These are phyloP conservation scores for Euphrasia arctica DNA, from an alignment of 305 asterid species.

Conservation along the genomic window DNA sequence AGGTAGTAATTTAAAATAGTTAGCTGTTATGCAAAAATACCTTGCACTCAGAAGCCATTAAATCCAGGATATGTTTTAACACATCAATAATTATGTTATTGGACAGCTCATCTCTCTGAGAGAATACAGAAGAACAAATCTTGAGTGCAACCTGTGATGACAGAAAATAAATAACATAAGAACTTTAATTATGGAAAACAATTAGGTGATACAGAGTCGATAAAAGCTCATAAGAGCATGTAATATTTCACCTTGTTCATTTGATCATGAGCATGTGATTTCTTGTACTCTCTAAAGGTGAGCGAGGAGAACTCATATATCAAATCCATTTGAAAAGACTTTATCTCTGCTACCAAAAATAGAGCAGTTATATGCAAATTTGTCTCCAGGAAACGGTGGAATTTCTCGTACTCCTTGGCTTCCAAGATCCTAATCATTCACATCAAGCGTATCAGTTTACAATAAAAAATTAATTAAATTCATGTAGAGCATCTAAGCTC, in stretches of 20 bases:
- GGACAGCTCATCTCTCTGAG: conserved; percentile 46
- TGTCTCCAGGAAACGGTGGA: conserved; percentile 55
- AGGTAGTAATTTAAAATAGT: conserved; percentile 17
- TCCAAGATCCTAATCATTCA: conserved; percentile 57
- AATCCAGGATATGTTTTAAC: conserved; percentile 45
- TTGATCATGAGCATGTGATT: conserved; percentile 63
- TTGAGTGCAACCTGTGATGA: conserved; percentile 61
- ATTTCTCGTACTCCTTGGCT: conserved; percentile 46
- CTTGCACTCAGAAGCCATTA: conserved; percentile 68
- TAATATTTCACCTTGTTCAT: conserved; percentile 60
- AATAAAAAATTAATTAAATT: conserved; percentile 17
- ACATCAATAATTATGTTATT: conserved; percentile 36
- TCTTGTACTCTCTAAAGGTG: conserved; percentile 54
- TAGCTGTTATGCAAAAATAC: conserved; percentile 33
- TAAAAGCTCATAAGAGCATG: conserved; percentile 2
- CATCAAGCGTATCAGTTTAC: conserved; percentile 28
- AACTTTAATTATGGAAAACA: conserved; percentile 22
- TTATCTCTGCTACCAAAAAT: conserved; percentile 51
- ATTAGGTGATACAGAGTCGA: conserved; percentile 12
- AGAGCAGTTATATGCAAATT: conserved; percentile 54
- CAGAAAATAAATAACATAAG: conserved; percentile 13
- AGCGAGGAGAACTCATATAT: conserved; percentile 48
- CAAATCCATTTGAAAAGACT: conserved; percentile 46
- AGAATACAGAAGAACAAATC: conserved; percentile 61
- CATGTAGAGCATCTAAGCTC: conserved; percentile 9